These are phyloP conservation scores for Trichoderma asperelloides DNA, from an alignment of 495 filamentous ascomycete genomes.

Conservation along the genomic window DNA sequence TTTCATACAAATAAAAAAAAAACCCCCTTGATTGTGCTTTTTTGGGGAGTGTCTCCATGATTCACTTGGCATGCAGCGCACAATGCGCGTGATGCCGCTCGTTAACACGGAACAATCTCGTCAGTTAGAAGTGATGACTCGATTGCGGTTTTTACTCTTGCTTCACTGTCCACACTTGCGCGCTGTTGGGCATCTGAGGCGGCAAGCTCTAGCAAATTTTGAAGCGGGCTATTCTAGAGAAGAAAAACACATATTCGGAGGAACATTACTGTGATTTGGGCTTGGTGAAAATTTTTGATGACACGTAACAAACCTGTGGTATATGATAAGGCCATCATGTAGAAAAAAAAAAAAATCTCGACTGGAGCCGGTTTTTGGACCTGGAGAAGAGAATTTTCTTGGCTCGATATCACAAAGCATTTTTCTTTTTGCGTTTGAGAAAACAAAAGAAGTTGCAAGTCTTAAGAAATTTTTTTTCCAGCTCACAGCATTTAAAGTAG, in stretches of 20 bases:
- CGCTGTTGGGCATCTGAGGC: slow-evolving; percentile 33
- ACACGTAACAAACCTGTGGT: no score
- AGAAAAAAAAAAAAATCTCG: no score
- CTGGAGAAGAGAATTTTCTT: no score
- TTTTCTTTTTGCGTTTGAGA: no score
- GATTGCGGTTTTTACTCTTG: slow-evolving; percentile 26
- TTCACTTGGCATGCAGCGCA: neutral
- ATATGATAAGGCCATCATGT: no score
- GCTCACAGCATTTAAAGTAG: neutral
- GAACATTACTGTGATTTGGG: neutral
- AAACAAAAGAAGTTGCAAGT: neutral
- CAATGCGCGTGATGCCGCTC: neutral
- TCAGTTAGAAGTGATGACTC: neutral
- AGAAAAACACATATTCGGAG: no score
- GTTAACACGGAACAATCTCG: neutral
- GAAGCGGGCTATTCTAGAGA: slow-evolving; percentile 24
- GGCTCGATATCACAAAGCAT: no score
- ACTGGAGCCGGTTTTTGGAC: no score
- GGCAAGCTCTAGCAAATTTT: slow-evolving; percentile 46
- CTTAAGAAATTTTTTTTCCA: neutral
- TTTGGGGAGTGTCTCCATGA: slow-evolving; percentile 1
- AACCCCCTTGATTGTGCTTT: no score
- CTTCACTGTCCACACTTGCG: slow-evolving; percentile 48
- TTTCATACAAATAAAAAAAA: neutral
- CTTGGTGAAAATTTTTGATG: no score